Evolutionary conservation across 441 rosid genomes (phyloP), one percentile per base, ranked within the genome.

Genomic region (Viola pubescens): DNA sequence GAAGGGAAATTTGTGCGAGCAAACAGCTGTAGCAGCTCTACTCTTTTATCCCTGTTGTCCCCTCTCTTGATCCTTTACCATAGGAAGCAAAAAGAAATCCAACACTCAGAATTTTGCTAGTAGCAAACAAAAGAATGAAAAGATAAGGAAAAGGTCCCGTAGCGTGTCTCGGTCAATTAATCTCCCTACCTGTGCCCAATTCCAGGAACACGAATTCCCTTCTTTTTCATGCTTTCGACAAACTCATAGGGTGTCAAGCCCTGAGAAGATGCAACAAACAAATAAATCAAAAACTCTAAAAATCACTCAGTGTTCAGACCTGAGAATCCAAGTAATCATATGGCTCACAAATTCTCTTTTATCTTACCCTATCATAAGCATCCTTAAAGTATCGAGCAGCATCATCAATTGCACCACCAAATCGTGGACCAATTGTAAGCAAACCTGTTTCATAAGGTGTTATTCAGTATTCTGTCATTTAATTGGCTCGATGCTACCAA

Each of bases 361-460:
- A 60, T 58, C 78, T 73, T 79, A 87, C 97, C 79, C 75, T 83
- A 67, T 89, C 91, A 58, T 82, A 92, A 70, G 94, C 98, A 79
- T 92, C 98, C 81, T 92, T 89, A 69, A 89, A 92, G 79, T 85
- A 92, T 67, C 96, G 80, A 69, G 98, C 95, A 57, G 94, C 97
- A 64, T 92, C 97, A 67, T 92, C 97, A 75, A 92, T 82, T 59
- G 98, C 98, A 70, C 97, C 97, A 73, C 97, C 98, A 71, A 92
- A 92, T 76, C 97, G 87, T 3, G 98, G 98, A 67, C 98, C 98
- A 60, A 92, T 89, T 9, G 97, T 92, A 41, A 92, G 79, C 81
- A 92, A 79, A 73, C 98, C 98, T 88, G 84, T 74, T 60, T 45
- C 51, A 66, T 52, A 58, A 58, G 55, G 66, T 59, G n/a, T 54